Evolutionary conservation across 2,329 filamentous ascomycete species (phyloP), one percentile per base, ranked within the genome.

Genomic region (Trichophyton simii): DNA sequence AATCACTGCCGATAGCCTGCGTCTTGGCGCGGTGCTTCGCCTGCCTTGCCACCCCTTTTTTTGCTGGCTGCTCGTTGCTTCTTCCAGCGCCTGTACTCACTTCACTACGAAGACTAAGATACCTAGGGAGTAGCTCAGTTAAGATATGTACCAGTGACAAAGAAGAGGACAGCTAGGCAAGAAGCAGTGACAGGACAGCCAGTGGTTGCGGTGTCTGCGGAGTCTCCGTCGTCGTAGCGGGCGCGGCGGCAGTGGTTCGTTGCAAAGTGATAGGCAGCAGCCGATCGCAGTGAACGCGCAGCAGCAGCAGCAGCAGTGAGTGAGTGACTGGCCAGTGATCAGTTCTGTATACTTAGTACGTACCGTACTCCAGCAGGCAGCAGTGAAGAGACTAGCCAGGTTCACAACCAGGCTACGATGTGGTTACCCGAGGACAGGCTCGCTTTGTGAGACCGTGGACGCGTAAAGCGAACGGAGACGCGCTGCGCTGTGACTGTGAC

Each of bases 1-100:
- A 64, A 65, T 65, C 62, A 62, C 31, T n/a, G 42, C 55, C 18
- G 3, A 15, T 36, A 31, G 48, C 57, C 18, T 44, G 36, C 20
- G 42, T 38, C 42, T 31, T 42, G n/a, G 28, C 46, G 15, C 48
- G 7, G 44, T 59, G 25, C 36, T 50, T 42, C 15, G 38, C 34
- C 55, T 28, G 55, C 25, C 34, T 64, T 59, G 61, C 61, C 59
- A 63, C 55, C 54, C 42, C 57, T 31, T 36, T 25, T 62, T 31
- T 34, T 36, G 28, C 52, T 57, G 25, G 25, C 13, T 9, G 25
- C 28, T n/a, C 13, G 5, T 28, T 50, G n/a, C 20, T 18, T 20
- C 44, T 48, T 20, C 6, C 11, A 6, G 50, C 28, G 18, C 11
- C 15, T 46, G 42, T 9, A 9, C 20, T 20, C 3, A 9, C 20